Base-by-base conservation (phyloP, 2,329 filamentous ascomycete species). In the Magnaporthiopsis rhizophila region DNA sequence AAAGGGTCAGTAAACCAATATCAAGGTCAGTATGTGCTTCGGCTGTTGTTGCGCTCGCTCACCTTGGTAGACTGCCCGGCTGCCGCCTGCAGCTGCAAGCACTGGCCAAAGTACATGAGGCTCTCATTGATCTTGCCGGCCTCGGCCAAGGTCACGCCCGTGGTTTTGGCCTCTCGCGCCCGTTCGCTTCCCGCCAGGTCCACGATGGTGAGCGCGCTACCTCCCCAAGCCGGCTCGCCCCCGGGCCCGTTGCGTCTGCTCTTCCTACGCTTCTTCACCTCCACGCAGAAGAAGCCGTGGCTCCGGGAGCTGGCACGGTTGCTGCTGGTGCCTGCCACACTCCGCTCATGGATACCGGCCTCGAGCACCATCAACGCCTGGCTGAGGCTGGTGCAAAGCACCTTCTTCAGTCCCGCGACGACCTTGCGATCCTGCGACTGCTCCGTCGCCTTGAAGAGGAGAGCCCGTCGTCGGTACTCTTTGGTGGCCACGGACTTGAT, bases 41-140 rank as follows among this genome's bases (percentile, higher is more conserved):
- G 45, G n/a, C 21, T n/a, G 2, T 11, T 11, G 45, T 53, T 53
- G 18, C 2, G 32, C 59, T 60, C 80, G 91, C 59, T 60, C 80
- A 91, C 90, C 84, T 91, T 94, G 72, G 83, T 86, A 15, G 87
- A 88, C 67, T 82, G 88, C 58, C 88, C 87, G 38, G 88, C 83
- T 70, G 94, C 91, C 66, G 89, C 93, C 74, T 97, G 94, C 83
- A 97, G 94, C 74, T 98, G 94, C 70, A 99, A 83, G 73, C 95
- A 99, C 73, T 98, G 95, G 0, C 95, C 95, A 1, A 99, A 83
- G 15, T 97, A 98, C 95, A 99, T 99, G 72, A 99, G 79, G 72
- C 91, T 96, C 76, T 97, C 93, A 72, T 99, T 99, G 74, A 99
- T 99, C 78, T 98, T 98, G 63, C 95, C 95, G 50, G 94, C 95